Percentiles rank a stretch among this genome's conserved stretches.
phyloP scores from a whole-genome alignment of 495 filamentous ascomycete genomes.

The Podospora bellae-mahoneyi region DNA sequence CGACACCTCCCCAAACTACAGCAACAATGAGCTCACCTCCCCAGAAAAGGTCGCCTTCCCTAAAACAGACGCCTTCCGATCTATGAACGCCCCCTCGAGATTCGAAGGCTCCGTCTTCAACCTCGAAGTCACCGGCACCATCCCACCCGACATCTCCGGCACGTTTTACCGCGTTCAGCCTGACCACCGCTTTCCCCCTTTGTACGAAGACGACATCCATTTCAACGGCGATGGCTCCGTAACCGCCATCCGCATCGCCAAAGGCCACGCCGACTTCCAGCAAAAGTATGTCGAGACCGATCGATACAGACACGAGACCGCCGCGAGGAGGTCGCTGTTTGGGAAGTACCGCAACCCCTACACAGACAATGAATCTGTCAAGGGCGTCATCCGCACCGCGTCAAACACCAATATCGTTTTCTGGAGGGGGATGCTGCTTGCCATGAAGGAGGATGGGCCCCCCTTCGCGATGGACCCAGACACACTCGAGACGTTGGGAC shows the following conservation, averaged over 20 bases:
- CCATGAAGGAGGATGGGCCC: conserved; percentile 54
- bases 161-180: conserved; percentile 56
- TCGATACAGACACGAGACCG: conserved; percentile 42
- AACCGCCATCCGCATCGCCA: conserved; percentile 50
- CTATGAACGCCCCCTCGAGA: conserved; percentile 47
- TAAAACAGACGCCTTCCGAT: conserved; percentile 42
- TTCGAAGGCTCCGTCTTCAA: conserved; percentile 49
- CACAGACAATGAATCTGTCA: conserved; percentile 51
- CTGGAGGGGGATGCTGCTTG: conserved; percentile 51
- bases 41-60: conserved; percentile 46
- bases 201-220: conserved; percentile 53
- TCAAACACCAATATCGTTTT: conserved; percentile 56
- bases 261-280: conserved; percentile 49
- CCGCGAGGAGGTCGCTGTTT: conserved; percentile 42
- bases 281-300: conserved; percentile 55
- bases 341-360: conserved; percentile 54
- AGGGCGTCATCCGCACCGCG: conserved; percentile 47
- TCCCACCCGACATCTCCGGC: conserved; percentile 50
- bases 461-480: conserved; percentile 56
- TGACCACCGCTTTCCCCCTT: conserved; percentile 50
- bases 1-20: conserved; percentile 27
- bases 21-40: conserved; percentile 29
- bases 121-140: conserved; percentile 48
- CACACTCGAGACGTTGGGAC: conserved; percentile 53
- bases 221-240: conserved; percentile 49